Base-by-base conservation (phyloP, 257 asterid genomes). In the Solanum virginianum region DNA sequence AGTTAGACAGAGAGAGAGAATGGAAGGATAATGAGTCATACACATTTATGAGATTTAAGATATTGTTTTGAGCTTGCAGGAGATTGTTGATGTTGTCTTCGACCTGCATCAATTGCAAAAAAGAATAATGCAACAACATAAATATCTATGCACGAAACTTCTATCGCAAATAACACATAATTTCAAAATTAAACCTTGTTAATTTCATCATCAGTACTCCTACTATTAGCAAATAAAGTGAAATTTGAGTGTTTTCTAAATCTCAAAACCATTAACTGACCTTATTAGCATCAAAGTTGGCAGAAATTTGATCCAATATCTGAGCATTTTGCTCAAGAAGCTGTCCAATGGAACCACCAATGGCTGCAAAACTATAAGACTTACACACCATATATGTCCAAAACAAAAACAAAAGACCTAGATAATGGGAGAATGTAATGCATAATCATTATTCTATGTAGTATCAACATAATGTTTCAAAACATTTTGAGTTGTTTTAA, bases 261-360 rank as follows among this genome's bases (percentile, higher is more conserved):
- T 43, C 47, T 43, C 47, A 43, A 43, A 43, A 43, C 10, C 47
- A 36, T 39, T 18, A 39, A 59, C 72, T 84, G 88, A 96, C 98
- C 98, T 94, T 91, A 85, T 84, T 89, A 88, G 92, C 57, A 81
- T 89, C 81, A 87, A 94, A 92, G 82, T 96, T 96, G 68, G 94
- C 90, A 85, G 97, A 93, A 85, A 96, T 93, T 89, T 93, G 94
- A 86, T 92, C 98, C 91, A 96, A 88, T 79, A 92, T 92, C 45
- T 90, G 93, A 81, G 98, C 94, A 87, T 59, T 92, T 91, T 93
- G 95, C 92, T 94, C 94, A 86, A 92, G 97, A 80, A 94, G 94
- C 86, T 92, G 97, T 57, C 96, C 97, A 84, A 93, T 80, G 74
- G 88, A 82, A 82, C 97, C 98, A 86, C 96, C 98, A 88, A 96